These are phyloP conservation scores for Pichia thaimueangensis DNA, from an alignment of 805 yeast species.

Conservation along the genomic window DNA sequence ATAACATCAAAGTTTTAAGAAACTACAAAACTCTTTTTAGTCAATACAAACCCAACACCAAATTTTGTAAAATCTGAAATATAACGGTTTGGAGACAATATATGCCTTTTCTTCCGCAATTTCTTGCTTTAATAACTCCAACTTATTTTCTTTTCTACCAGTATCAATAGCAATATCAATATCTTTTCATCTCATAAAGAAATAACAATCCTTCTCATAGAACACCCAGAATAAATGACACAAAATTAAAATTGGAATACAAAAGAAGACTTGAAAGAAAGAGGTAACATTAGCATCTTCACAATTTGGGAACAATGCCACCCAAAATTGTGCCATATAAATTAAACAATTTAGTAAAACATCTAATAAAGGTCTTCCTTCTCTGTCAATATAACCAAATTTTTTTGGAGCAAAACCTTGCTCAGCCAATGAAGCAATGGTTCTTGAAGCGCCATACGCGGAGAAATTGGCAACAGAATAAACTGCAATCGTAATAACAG, in stretches of 20 bases:
- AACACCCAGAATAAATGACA: slow-evolving; percentile 32
- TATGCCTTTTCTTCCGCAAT: slow-evolving; percentile 47
- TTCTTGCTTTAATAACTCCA: slow-evolving; percentile 48
- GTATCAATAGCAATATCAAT: slow-evolving; percentile 56
- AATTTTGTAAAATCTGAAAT: slow-evolving; percentile 44
- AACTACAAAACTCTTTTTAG: too few species aligned
- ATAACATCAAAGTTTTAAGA: too few species aligned
- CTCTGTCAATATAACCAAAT: slow-evolving; percentile 62
- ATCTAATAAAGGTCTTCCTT: slow-evolving; percentile 72
- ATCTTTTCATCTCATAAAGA: slow-evolving; percentile 38
- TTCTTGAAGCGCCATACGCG: slow-evolving; percentile 61
- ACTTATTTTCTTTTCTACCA: slow-evolving; percentile 54
- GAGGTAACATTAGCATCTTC: slow-evolving; percentile 39
- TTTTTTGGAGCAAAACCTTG: slow-evolving; percentile 60
- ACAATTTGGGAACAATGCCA: slow-evolving; percentile 66
- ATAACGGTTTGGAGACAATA: slow-evolving; percentile 38
- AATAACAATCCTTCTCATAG: slow-evolving; percentile 39
- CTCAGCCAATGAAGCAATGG: slow-evolving; percentile 58
- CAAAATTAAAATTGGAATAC: slow-evolving; percentile 52
- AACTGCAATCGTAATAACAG: slow-evolving; percentile 63
- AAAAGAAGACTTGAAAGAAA: slow-evolving; percentile 60
- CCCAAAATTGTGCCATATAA: slow-evolving; percentile 72
- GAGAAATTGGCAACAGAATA: slow-evolving; percentile 71
- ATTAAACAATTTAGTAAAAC: slow-evolving; percentile 48
- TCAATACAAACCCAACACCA: too few species aligned